Conservation (phyloP, 345 rosid genomes). For the Hevea brasiliensis region DNA sequence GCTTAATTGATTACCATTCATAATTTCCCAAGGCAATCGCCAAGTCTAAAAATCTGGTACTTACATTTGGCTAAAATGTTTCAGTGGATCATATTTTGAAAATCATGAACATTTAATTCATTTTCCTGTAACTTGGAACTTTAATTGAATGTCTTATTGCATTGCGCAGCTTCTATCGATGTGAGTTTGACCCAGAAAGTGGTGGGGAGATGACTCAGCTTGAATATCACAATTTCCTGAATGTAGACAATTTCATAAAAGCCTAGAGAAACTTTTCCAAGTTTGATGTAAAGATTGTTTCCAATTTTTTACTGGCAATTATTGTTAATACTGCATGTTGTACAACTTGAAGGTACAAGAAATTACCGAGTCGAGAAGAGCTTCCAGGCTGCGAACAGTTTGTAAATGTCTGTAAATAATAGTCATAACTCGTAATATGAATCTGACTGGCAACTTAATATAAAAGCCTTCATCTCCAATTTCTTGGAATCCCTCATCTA, state of each 20-base stretch:
- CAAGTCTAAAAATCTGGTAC: not conserved
- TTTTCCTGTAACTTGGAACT: not conserved
- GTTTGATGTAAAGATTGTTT: not conserved
- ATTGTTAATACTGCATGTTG: not conserved
- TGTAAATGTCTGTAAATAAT: too few relatives aligned
- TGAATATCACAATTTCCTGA: constrained; percentile 44
- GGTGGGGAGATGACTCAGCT: constrained; percentile 58
- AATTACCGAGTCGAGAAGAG: too few relatives aligned
- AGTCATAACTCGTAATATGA: too few relatives aligned
- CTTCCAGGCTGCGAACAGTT: too few relatives aligned
- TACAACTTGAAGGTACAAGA: not conserved
- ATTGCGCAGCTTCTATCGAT: constrained; percentile 44
- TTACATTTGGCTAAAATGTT: not conserved
- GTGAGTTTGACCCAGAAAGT: constrained; percentile 38
- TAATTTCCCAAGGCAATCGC: not conserved
- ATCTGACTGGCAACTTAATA: too few relatives aligned
- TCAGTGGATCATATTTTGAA: not conserved
- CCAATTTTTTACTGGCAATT: not conserved
- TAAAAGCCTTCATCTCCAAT: too few relatives aligned
- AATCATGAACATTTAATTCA: too few relatives aligned
- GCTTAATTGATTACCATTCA: not conserved
- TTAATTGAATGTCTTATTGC: not conserved
- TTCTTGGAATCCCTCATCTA: too few relatives aligned
- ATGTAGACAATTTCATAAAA: constrained; percentile 1
- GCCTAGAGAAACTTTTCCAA: constrained; percentile 25